Evolutionary conservation across 345 rosid species (phyloP).

Genomic region (Laguncularia racemosa): DNA sequence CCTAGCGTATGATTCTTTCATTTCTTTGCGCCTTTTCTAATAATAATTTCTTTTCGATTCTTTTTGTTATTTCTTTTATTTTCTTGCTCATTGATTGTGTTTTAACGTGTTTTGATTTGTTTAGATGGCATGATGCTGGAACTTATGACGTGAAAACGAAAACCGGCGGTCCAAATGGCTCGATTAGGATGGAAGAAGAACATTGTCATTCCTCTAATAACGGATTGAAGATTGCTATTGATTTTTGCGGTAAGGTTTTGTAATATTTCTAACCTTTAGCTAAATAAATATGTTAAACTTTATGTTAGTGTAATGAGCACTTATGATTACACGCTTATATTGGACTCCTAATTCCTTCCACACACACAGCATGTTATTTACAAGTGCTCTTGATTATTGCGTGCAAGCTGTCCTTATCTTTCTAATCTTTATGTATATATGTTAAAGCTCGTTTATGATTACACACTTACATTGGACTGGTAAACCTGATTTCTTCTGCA

Average conservation of each 20-base stretch:
- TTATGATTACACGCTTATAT: no score
- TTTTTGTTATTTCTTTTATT: background rate
- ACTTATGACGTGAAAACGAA: slow-evolving; percentile 71
- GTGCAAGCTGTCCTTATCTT: no score
- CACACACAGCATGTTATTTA: no score
- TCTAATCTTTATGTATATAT: no score
- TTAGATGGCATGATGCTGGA: slow-evolving; percentile 96
- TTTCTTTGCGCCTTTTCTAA: background rate
- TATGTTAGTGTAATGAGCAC: no score
- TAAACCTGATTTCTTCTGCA: background rate
- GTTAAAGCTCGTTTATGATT: background rate
- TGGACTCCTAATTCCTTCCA: no score
- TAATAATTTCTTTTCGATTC: background rate
- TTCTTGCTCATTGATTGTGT: background rate
- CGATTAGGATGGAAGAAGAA: slow-evolving; percentile 85
- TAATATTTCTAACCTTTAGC: background rate
- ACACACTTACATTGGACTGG: background rate
- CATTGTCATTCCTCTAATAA: slow-evolving; percentile 59
- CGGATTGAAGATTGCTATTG: slow-evolving; percentile 77
- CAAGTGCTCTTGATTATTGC: no score
- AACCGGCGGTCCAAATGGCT: slow-evolving; percentile 91
- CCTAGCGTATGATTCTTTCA: slow-evolving; percentile 49
- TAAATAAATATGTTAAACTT: background rate
- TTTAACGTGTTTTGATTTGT: background rate
- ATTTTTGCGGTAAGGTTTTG: slow-evolving; percentile 55